A percentile compares a stretch with the other conserved stretches of the same genome.
Conservation (phyloP, 148 eudicot species). For the Vaccinium vitisidaea region DNA sequence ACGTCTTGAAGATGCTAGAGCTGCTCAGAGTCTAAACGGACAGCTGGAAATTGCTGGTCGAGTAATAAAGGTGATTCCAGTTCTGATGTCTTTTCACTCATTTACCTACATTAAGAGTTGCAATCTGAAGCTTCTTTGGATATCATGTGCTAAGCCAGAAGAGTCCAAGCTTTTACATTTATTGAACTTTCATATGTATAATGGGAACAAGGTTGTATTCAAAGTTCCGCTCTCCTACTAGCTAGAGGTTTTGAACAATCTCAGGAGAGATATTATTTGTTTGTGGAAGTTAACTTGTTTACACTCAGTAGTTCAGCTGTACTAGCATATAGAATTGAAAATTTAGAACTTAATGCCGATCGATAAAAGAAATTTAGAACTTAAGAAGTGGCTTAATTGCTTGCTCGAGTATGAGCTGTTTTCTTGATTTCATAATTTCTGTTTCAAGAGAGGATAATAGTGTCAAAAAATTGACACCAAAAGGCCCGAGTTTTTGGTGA, state of each 20-base stretch:
- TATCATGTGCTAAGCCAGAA: neutral
- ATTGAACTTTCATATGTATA: neutral
- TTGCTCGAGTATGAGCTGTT: neutral
- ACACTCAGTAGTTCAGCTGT: neutral
- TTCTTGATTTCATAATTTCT: neutral
- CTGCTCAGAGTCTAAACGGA: constrained; percentile 75
- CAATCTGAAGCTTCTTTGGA: neutral
- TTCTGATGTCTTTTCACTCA: neutral
- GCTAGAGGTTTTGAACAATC: neutral
- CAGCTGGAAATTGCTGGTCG: constrained; percentile 94
- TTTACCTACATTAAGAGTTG: neutral
- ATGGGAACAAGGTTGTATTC: neutral
- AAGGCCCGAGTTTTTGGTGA: neutral
- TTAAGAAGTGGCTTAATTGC: neutral
- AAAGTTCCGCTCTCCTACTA: neutral
- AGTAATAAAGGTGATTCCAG: constrained; percentile 60
- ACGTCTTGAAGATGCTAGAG: constrained; percentile 89
- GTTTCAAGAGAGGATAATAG: neutral
- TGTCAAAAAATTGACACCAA: neutral
- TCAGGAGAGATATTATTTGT: neutral
- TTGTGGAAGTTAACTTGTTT: neutral
- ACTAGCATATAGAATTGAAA: neutral
- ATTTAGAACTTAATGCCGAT: neutral
- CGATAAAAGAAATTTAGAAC: neutral
- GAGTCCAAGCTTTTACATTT: neutral